A percentile compares a stretch with the other conserved stretches of the same genome.
phyloP scores from a whole-genome alignment of 2,329 filamentous ascomycete species.

The Exophiala sideris region DNA sequence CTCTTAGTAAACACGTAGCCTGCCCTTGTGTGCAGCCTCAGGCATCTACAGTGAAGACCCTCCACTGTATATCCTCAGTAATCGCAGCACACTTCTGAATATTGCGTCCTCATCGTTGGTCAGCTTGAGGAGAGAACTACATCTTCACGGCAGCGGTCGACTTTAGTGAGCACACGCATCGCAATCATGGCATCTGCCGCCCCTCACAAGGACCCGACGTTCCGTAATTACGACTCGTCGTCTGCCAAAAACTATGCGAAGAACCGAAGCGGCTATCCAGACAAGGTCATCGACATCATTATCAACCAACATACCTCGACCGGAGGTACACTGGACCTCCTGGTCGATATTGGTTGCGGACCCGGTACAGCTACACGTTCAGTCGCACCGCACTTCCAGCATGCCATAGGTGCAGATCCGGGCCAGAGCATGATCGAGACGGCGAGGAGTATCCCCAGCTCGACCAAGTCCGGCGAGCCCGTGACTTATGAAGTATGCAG shows the following conservation, averaged over 20 bases:
- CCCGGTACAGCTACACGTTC: slow-evolving; percentile 50
- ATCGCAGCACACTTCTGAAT: too few relatives aligned
- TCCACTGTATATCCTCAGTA: too few relatives aligned
- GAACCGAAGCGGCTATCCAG: slow-evolving; percentile 43
- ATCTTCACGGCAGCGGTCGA: too few relatives aligned
- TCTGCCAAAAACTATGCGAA: slow-evolving; percentile 47
- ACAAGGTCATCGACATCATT: slow-evolving; percentile 47
- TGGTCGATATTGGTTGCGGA: slow-evolving; percentile 58
- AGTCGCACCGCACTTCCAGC: slow-evolving; percentile 47
- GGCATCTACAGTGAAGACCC: too few relatives aligned
- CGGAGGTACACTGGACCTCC: slow-evolving; percentile 41
- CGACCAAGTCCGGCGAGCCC: slow-evolving; percentile 29
- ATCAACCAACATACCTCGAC: slow-evolving; percentile 47
- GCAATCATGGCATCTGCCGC: slow-evolving; percentile 6
- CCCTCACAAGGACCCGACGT: slow-evolving; percentile 39
- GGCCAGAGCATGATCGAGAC: slow-evolving; percentile 53
- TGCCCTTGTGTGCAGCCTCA: too few relatives aligned
- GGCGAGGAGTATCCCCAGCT: slow-evolving; percentile 40
- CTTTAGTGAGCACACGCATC: not conserved
- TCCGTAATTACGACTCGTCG: slow-evolving; percentile 43
- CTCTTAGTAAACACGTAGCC: too few relatives aligned
- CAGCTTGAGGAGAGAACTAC: too few relatives aligned
- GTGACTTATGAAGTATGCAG: slow-evolving; percentile 44
- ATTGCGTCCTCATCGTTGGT: too few relatives aligned
- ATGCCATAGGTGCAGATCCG: slow-evolving; percentile 51